Base-by-base conservation (phyloP, 2,329 filamentous ascomycete genomes). In the Microdochium paspali region DNA sequence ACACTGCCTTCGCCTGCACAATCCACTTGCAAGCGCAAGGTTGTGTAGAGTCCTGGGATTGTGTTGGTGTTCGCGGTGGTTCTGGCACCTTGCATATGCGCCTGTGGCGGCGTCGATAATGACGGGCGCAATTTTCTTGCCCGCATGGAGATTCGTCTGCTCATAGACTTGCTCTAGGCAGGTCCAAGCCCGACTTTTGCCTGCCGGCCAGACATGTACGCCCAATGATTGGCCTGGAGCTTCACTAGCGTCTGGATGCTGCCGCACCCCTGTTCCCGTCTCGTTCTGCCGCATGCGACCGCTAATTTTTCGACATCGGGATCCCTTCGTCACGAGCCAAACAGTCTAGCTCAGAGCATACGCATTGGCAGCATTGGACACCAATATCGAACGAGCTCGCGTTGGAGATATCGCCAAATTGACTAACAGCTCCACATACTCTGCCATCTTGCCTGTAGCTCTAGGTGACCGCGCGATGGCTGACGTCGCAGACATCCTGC, bases 401-500 rank as follows among this genome's bases (percentile, higher is more conserved):
- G n/a, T n/a, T n/a, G n/a, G n/a, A n/a, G n/a, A n/a, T n/a, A n/a
- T n/a, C n/a, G n/a, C n/a, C n/a, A n/a, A n/a, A n/a, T n/a, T n/a
- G n/a, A n/a, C n/a, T n/a, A n/a, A n/a, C n/a, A n/a, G n/a, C n/a
- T n/a, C n/a, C n/a, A n/a, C n/a, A n/a, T n/a, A n/a, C n/a, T n/a
- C n/a, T n/a, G n/a, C n/a, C n/a, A 12, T 23, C 23, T 7, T 18
- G 31, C n/a, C 24, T 20, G 31, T 15, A 26, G 24, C 24, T 12
- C 23, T n/a, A 4, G 24, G 10, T 40, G 21, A 18, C 21, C n/a
- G 21, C 4, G 42, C 45, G 24, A 24, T 26, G 31, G 23, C 30
- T 15, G 72, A 75, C 48, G 61, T 68, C 39, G 60, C 68, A 53
- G 76, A 85, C 59, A 72, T 93, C 46, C 67, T 76, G 10, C 79